Percentiles rank a stretch among this genome's conserved stretches.
phyloP scores from a whole-genome alignment of 257 asterid genomes.

The Lithospermum erythrorhizon region DNA sequence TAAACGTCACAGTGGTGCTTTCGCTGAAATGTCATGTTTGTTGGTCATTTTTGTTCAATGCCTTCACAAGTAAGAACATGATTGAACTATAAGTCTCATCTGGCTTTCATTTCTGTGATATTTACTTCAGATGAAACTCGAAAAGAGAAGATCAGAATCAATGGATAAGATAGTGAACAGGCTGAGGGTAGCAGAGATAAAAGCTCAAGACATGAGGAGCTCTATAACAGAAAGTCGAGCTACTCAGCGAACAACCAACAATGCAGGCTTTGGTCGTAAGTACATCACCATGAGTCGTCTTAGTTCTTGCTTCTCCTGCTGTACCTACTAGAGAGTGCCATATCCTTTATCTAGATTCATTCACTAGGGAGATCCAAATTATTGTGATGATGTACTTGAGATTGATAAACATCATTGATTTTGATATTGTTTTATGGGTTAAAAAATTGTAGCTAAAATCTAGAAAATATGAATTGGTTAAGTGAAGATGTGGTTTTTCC shows the following conservation, averaged over 20 bases:
- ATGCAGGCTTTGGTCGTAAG: constrained; percentile 15
- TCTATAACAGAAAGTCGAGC: constrained; percentile 19
- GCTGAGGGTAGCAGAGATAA: constrained; percentile 41
- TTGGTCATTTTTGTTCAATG: neutral
- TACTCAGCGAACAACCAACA: constrained; percentile 9
- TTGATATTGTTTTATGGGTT: too few species aligned
- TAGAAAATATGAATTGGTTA: too few species aligned
- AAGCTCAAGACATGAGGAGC: constrained; percentile 56
- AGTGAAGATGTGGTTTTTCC: too few species aligned
- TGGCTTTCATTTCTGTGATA: neutral
- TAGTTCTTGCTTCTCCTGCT: constrained; percentile 32
- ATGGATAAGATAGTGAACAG: constrained; percentile 60
- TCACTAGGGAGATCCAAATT: too few species aligned
- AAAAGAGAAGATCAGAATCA: constrained; percentile 55
- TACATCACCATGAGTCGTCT: constrained; percentile 24
- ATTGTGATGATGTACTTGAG: too few species aligned
- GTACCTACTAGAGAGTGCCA: neutral
- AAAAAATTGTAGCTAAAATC: too few species aligned
- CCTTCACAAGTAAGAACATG: neutral
- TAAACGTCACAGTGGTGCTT: neutral
- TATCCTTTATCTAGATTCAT: too few species aligned
- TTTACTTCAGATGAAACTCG: constrained; percentile 53
- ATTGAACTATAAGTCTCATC: neutral
- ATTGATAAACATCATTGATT: too few species aligned
- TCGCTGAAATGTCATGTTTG: neutral